Evolutionary conservation across 371 early-diverging fungal species (phyloP), one percentile per base, ranked within the genome.

Genomic region (Haplosporangium sp.): DNA sequence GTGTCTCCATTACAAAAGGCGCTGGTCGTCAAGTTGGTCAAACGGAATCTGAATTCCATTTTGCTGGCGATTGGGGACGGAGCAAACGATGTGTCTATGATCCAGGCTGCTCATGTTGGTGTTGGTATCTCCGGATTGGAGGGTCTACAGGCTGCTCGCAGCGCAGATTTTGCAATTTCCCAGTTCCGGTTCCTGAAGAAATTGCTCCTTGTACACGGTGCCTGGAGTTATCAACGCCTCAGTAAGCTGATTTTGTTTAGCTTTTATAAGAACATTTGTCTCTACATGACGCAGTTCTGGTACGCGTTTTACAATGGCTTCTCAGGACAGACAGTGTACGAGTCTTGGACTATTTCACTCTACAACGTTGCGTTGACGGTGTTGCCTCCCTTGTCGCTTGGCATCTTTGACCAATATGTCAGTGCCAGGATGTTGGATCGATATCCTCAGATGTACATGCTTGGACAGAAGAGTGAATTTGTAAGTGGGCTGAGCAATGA

Each of bases 1-100:
- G 95, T 97, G 21, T 94, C 95, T 9, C 99, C 99, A 36, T 83
- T 94, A 21, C 96, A 98, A 76, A 98, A 98, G 86, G 96, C 96
- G 0, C 74, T 94, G 68, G 95, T 98, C n/a, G 96, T 96, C 37
- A 93, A 93, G 73, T 83, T 94, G 41, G 94, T 98, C 40, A 94
- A 94, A 72, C 87, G 92, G 16, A 87, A 90, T 51, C 85, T 83
- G 50, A 92, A 86, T 61, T 90, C 95, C 11, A 94, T 92, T 73
- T 80, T 91, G 57, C 90, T 94, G 65, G 98, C 93, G 48, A 96
- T 97, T 59, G 99, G 99, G 48, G 99, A 99, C 83, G 99, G 99
- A 54, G 98, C 98, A 45, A 99, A 99, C 80, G 99, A 99, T 82
- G 98, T 99, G 6, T 90, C 93, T 29, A 99, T 99, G 99, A 94